Evolutionary conservation across 129 eudicot genomes (phyloP), one percentile per base, ranked within the genome.

Genomic region (Tagetes erecta): DNA sequence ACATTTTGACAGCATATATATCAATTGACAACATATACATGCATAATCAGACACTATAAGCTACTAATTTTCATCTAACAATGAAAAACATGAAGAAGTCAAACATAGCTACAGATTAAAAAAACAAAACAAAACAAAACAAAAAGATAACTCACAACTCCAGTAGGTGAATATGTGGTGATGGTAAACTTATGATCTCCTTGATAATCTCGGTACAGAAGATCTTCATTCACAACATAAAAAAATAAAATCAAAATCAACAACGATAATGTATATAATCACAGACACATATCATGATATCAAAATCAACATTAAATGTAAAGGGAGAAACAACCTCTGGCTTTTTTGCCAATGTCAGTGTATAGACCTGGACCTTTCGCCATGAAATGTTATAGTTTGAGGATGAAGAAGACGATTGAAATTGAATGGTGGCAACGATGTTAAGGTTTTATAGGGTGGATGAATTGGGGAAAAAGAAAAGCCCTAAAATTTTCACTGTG

Each of bases 331-430:
- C 59, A 27, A 92, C 97, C 97, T 89, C 95, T 59, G n/a, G 98
- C 82, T 69, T 71, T 82, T 64, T 87, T 87, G 88, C 96, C 96
- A 67, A 92, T 92, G 66, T 83, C 91, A 4, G 87, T 45, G 87
- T 92, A 92, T 37, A 89, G 96, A 70, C 98, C 98, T 30, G 98
- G 98, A 73, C 98, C 98, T 71, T 89, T 89, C 10, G 60, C 95
- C 98, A 92, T 93, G 78, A 44, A 57, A 50, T 50, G 10, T 41
- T 81, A 36, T 27, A 20, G 64, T 35, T 63, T 51, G 12, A 64
- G 71, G 78, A 68, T 14, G 57, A 46, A 8, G 72, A 66, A n/a
- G 74, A 38, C 33, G 55, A 66, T 53, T 6, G 33, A 53, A 20
- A 53, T 4, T 53, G 60, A 57, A 27, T 57, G 8, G 6, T 57